phyloP scores from a whole-genome alignment of 1,139 yeast genomes.

The Insectozyma bohioensis region DNA sequence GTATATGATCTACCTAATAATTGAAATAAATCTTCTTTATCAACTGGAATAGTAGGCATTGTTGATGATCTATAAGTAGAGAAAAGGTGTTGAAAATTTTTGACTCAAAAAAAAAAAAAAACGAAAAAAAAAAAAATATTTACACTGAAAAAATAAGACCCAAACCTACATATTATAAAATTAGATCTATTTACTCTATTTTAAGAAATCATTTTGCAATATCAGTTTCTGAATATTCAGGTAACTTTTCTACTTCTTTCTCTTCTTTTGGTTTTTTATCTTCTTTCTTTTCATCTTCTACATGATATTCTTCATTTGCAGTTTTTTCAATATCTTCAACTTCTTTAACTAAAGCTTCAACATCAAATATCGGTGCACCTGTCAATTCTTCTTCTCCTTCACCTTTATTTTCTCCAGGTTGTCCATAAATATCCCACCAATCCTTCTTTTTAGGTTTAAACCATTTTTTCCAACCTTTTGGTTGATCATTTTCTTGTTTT shows the following conservation, averaged over 20 bases:
- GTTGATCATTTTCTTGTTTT: slow-evolving; percentile 24
- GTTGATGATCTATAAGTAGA: slow-evolving; percentile 1
- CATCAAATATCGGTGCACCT: slow-evolving; percentile 38
- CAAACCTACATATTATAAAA: not conserved
- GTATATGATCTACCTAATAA: slow-evolving; percentile 79
- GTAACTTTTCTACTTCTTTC: too few species aligned
- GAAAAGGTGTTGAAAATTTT: slow-evolving; percentile 12
- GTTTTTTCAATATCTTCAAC: slow-evolving; percentile 40
- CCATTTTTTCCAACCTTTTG: slow-evolving; percentile 60
- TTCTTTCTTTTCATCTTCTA: too few species aligned
- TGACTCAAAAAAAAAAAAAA: slow-evolving; percentile 14
- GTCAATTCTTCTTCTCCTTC: slow-evolving; percentile 16
- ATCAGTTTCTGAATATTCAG: too few species aligned
- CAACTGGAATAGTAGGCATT: slow-evolving; percentile 97
- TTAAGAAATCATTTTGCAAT: too few species aligned
- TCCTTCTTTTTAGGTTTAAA: slow-evolving; percentile 76
- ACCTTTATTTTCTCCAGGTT: slow-evolving; percentile 16
- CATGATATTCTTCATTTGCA: slow-evolving; percentile 16
- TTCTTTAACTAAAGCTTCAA: slow-evolving; percentile 45
- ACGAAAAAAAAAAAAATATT: slow-evolving; percentile 4
- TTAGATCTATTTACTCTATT: too few species aligned
- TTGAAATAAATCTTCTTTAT: slow-evolving; percentile 85
- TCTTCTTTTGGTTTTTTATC: too few species aligned
- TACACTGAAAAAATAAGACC: not conserved
- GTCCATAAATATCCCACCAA: slow-evolving; percentile 82